A percentile compares a stretch with the other conserved stretches of the same genome.
Conservation (phyloP, 176 grass and related monocot genomes). For the Neostapfia colusana region DNA sequence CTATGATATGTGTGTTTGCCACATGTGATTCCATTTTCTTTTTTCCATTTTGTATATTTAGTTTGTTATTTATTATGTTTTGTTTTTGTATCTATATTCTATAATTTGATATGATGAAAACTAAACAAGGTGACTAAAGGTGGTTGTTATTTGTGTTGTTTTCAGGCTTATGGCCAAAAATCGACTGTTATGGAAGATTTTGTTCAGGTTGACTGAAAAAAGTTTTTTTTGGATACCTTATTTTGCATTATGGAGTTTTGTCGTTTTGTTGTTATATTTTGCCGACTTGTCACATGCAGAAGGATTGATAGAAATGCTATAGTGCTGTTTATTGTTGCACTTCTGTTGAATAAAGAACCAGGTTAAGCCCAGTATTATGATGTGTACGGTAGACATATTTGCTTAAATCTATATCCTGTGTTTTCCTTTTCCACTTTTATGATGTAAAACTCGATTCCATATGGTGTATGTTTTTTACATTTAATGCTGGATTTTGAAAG, state of each 20-base stretch:
- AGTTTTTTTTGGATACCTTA: conserved; percentile 15
- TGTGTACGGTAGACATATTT: not conserved
- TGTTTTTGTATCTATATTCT: not conserved
- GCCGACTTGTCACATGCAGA: not conserved
- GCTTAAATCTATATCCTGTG: not conserved
- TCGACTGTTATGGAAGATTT: conserved; percentile 6
- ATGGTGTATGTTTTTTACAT: not conserved
- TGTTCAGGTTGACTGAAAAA: conserved; percentile 15
- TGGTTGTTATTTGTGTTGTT: conserved; percentile 12
- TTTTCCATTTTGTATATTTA: not conserved
- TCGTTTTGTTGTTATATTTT: conserved; percentile 33
- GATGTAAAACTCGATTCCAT: not conserved
- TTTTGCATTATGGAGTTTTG: conserved; percentile 29
- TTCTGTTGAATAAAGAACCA: not conserved
- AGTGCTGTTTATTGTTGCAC: conserved; percentile 14
- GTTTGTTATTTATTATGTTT: not conserved
- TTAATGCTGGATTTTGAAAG: no score
- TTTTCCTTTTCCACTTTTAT: no score
- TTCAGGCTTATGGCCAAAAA: conserved; percentile 33
- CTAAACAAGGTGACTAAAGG: not conserved
- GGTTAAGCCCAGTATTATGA: not conserved
- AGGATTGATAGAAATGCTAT: not conserved
- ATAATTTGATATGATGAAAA: not conserved
- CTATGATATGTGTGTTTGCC: not conserved
- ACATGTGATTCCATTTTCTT: not conserved